Evolutionary conservation across 2,329 filamentous ascomycete species (phyloP).

Genomic region (Neophaeococcomyces aloes): DNA sequence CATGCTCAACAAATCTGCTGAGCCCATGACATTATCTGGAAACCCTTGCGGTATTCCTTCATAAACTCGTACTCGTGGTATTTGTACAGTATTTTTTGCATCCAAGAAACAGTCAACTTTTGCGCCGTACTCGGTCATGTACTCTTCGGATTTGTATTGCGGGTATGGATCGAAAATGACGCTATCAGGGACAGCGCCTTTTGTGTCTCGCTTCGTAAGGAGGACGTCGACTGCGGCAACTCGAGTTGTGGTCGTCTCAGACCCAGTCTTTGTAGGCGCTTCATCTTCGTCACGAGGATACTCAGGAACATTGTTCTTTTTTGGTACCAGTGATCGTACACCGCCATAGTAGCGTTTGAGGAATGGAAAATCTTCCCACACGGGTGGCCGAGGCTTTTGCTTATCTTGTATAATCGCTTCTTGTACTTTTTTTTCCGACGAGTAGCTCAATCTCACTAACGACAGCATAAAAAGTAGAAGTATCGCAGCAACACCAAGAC

Average conservation of each 20-base stretch:
- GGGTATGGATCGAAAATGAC: constrained; percentile 59
- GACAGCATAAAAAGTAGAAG: constrained; percentile 68
- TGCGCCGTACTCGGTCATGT: constrained; percentile 46
- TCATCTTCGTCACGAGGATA: constrained; percentile 59
- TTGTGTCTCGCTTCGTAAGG: constrained; percentile 23
- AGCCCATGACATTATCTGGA: constrained; percentile 76
- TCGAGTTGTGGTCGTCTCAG: constrained; percentile 26
- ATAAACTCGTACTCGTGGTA: constrained; percentile 64
- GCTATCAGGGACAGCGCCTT: constrained; percentile 29
- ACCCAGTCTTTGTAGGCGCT: constrained; percentile 41
- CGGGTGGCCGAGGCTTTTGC: constrained; percentile 41
- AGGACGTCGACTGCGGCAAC: constrained; percentile 11
- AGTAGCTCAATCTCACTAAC: constrained; percentile 62
- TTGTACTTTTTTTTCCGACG: constrained; percentile 54
- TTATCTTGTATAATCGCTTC: constrained; percentile 33
- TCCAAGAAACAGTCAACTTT: constrained; percentile 74
- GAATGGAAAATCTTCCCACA: constrained; percentile 81
- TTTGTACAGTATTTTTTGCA: constrained; percentile 48
- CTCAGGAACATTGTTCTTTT: constrained; percentile 61
- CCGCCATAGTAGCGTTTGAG: constrained; percentile 85
- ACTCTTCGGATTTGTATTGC: constrained; percentile 48
- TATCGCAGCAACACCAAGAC: constrained; percentile 56
- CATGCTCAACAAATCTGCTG: constrained; percentile 67
- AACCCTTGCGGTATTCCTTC: constrained; percentile 72
- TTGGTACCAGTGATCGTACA: constrained; percentile 57